Percentiles rank a stretch among this genome's conserved stretches.
Conservation (phyloP, 352 stramenopile genomes). For the Globisporangium barbulae region DNA sequence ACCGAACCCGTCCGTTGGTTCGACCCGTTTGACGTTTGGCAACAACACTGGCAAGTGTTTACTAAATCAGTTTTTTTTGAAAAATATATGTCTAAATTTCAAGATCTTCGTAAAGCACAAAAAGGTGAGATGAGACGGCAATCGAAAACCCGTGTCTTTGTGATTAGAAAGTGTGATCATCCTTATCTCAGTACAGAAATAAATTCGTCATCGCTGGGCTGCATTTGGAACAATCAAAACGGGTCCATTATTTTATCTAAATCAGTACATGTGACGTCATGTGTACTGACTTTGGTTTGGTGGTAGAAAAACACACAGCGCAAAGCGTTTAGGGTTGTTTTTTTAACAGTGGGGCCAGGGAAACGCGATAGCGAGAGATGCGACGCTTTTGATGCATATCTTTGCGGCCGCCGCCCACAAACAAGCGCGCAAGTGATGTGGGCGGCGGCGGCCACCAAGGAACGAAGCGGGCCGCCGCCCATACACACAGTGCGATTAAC, state of each 20-base stretch:
- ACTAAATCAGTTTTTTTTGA: no score
- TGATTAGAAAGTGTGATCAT: no score
- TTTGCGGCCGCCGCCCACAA: slow-evolving; percentile 28
- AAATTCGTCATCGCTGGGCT: not conserved
- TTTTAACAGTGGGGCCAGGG: slow-evolving; percentile 9
- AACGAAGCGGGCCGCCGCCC: not conserved
- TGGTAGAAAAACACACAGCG: slow-evolving; percentile 11
- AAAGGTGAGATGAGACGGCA: no score
- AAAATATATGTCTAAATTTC: no score
- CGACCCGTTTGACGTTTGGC: not conserved
- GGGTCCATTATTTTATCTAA: no score
- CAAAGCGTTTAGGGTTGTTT: slow-evolving; percentile 13
- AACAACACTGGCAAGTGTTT: no score
- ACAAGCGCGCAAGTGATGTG: not conserved
- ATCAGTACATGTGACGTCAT: no score
- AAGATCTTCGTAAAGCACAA: no score
- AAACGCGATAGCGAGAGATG: slow-evolving; percentile 15
- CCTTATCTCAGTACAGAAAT: not conserved
- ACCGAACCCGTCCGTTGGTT: not conserved
- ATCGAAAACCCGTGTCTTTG: not conserved
- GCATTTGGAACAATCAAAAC: not conserved
- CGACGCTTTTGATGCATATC: slow-evolving; percentile 33
- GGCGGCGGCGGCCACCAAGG: not conserved
- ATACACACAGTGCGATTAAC: slow-evolving; percentile 4
- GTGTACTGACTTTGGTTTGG: slow-evolving; percentile 3